Evolutionary conservation across 176 grass and related monocot genomes (phyloP).

Genomic region (Carex parvula): DNA sequence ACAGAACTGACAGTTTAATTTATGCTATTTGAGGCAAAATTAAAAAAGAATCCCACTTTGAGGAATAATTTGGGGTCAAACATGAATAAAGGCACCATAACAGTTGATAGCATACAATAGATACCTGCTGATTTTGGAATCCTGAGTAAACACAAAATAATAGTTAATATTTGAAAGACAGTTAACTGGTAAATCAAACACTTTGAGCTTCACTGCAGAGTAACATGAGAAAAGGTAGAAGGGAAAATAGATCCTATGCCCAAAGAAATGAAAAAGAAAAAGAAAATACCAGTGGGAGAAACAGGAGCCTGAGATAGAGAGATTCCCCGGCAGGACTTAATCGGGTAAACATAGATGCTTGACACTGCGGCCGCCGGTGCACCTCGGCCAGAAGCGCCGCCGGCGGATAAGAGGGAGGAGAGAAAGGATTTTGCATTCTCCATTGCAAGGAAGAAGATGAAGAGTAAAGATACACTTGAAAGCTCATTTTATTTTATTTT

Average conservation of each 20-base stretch:
- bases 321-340: slow-evolving; percentile 83
- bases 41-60: no score
- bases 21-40: no score
- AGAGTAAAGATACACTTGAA: background rate
- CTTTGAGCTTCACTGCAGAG: background rate
- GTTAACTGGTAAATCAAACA: background rate
- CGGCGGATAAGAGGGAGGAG: slow-evolving; percentile 47
- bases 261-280: background rate
- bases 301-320: slow-evolving; percentile 60
- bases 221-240: background rate
- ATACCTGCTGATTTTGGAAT: background rate
- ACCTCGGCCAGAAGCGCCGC: background rate
- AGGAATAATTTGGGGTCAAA: background rate
- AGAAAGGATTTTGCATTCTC: slow-evolving; percentile 47
- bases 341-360: slow-evolving; percentile 61
- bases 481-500: background rate
- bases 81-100: background rate
- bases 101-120: background rate
- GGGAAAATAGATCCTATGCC: background rate
- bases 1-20: no score
- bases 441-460: slow-evolving; percentile 27
- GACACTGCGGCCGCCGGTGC: slow-evolving; percentile 41
- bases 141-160: background rate
- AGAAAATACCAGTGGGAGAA: slow-evolving; percentile 51
- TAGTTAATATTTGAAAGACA: background rate